These are phyloP conservation scores for Cyberlindnera xishuangbannaensis DNA, from an alignment of 805 yeast genomes.

Conservation along the genomic window DNA sequence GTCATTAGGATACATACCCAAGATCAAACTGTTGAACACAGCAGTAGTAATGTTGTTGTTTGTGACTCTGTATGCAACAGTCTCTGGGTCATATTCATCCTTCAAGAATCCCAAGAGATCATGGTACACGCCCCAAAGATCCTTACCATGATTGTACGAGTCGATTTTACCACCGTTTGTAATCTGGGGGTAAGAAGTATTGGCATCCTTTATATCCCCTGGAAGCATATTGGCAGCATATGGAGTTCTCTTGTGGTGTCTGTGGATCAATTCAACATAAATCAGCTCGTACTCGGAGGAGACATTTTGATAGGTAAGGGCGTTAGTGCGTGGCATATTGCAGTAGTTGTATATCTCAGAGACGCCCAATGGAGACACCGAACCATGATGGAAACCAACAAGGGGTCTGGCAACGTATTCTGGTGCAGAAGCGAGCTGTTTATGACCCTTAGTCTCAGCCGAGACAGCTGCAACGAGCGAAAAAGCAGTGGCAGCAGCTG, in stretches of 20 bases:
- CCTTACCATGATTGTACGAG: slow-evolving; percentile 34
- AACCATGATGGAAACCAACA: slow-evolving; percentile 21
- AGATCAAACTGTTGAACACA: slow-evolving; percentile 32
- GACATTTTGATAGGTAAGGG: slow-evolving; percentile 25
- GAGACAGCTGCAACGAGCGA: neutral
- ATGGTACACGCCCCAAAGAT: slow-evolving; percentile 33
- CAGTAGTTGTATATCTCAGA: slow-evolving; percentile 37
- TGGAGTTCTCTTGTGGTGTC: slow-evolving; percentile 40
- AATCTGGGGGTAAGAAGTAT: slow-evolving; percentile 32
- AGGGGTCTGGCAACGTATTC: slow-evolving; percentile 16
- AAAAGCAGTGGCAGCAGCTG: slow-evolving; percentile 2
- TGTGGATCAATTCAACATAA: slow-evolving; percentile 36
- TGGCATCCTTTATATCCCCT: slow-evolving; percentile 25
- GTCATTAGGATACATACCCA: slow-evolving; percentile 33
- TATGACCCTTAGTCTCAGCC: slow-evolving; percentile 11
- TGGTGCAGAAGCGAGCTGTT: slow-evolving; percentile 14
- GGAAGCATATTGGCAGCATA: slow-evolving; percentile 33
- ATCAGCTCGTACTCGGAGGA: slow-evolving; percentile 25
- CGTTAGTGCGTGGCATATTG: slow-evolving; percentile 39
- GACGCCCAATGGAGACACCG: slow-evolving; percentile 18
- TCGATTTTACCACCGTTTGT: slow-evolving; percentile 36
- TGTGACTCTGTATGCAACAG: slow-evolving; percentile 31
- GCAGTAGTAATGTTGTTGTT: slow-evolving; percentile 35
- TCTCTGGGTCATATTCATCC: slow-evolving; percentile 26
- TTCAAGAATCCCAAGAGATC: slow-evolving; percentile 31